These are phyloP conservation scores for Paecilomyces dactylethromorphus DNA, from an alignment of 2,329 filamentous ascomycete genomes.

Conservation along the genomic window DNA sequence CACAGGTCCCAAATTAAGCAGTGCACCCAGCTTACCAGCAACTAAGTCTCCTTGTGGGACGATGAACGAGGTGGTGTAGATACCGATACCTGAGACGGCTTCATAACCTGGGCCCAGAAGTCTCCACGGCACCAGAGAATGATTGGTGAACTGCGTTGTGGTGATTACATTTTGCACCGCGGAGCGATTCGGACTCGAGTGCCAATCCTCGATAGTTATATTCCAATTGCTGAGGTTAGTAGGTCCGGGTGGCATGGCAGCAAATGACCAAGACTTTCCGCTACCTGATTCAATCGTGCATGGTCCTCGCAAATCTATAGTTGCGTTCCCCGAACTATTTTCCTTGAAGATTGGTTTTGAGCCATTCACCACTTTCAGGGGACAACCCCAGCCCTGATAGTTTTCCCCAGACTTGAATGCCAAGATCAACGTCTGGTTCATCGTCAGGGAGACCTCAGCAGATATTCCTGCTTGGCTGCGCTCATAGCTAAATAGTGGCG, in stretches of 20 bases:
- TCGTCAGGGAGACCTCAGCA: slow-evolving; percentile 30
- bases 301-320: neutral
- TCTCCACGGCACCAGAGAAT: neutral
- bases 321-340: neutral
- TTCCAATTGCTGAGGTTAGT: neutral
- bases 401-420: slow-evolving; percentile 19
- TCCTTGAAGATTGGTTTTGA: neutral
- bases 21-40: neutral
- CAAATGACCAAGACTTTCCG: neutral
- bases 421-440: slow-evolving; percentile 35
- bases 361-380: neutral
- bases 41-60: neutral
- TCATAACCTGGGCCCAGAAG: neutral
- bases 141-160: neutral
- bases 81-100: neutral
- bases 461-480: slow-evolving; percentile 16
- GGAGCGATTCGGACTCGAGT: neutral
- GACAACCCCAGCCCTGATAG: neutral
- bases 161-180: neutral
- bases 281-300: neutral
- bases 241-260: neutral
- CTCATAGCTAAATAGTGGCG: slow-evolving; percentile 27
- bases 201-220: neutral
- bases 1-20: neutral
- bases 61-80: neutral